Percentiles rank a stretch among this genome's conserved stretches.
phyloP scores from a whole-genome alignment of 176 grass and related monocot genomes.

The Pontederia crassipes region DNA sequence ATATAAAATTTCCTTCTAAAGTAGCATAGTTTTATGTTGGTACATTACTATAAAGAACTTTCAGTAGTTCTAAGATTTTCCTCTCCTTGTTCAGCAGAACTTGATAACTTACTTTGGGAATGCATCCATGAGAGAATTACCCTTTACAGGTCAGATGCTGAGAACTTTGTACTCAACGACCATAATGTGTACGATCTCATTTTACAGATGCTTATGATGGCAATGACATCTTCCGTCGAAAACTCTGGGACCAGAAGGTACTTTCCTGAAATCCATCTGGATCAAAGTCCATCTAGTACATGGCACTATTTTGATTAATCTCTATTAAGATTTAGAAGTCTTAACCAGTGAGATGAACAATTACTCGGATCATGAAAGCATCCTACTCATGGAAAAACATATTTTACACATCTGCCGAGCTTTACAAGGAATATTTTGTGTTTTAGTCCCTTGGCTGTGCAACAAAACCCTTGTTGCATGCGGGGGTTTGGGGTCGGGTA shows the following conservation, averaged over 20 bases:
- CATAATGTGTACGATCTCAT: slow-evolving; percentile 53
- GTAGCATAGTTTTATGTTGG: no score
- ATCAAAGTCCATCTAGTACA: slow-evolving; percentile 54
- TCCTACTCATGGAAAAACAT: slow-evolving; percentile 37
- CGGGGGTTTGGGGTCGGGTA: slow-evolving; percentile 13
- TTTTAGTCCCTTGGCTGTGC: slow-evolving; percentile 54
- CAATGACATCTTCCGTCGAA: slow-evolving; percentile 66
- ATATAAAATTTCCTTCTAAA: no score
- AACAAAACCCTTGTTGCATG: slow-evolving; percentile 75
- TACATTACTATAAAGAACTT: no score
- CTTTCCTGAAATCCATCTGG: slow-evolving; percentile 55
- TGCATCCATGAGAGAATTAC: slow-evolving; percentile 42
- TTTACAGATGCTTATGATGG: slow-evolving; percentile 79
- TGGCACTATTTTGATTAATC: slow-evolving; percentile 76
- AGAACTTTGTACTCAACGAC: slow-evolving; percentile 40
- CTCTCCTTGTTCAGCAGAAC: slow-evolving; percentile 1
- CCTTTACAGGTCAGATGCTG: slow-evolving; percentile 47
- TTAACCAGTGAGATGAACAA: neutral
- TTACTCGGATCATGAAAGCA: slow-evolving; percentile 20
- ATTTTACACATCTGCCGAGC: slow-evolving; percentile 47
- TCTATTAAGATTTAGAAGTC: slow-evolving; percentile 50
- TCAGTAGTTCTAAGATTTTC: neutral
- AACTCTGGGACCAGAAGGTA: slow-evolving; percentile 63
- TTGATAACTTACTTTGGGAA: slow-evolving; percentile 45
- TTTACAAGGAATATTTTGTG: slow-evolving; percentile 55